A percentile compares a stretch with the other conserved stretches of the same genome.
Conservation (phyloP, 768 basidiomycete species). For the Podaxis mareebaensis region DNA sequence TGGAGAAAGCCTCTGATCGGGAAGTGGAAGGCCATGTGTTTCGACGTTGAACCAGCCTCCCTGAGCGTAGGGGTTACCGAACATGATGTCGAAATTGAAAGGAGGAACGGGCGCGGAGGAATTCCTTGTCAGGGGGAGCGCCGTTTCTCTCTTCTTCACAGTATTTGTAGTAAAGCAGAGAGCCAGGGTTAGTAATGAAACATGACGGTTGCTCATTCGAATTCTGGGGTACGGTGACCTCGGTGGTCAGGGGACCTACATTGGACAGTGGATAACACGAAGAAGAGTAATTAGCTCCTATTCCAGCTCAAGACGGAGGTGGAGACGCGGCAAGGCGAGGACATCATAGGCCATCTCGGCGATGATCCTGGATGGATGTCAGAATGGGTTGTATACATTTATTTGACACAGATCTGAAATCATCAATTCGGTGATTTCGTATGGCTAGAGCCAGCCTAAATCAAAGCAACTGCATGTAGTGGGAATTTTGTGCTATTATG, state of each 20-base stretch:
- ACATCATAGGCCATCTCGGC: constrained; percentile 12
- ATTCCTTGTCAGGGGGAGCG: no score
- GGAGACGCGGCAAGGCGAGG: constrained; percentile 6
- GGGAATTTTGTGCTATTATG: not conserved
- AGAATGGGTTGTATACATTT: not conserved
- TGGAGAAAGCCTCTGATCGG: constrained; percentile 17
- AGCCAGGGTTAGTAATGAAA: constrained; percentile 12
- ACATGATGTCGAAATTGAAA: constrained; percentile 10
- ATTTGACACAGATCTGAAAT: not conserved
- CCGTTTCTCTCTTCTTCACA: not conserved
- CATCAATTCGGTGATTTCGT: constrained; percentile 4
- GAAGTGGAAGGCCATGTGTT: constrained; percentile 10
- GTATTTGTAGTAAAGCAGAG: constrained; percentile 7
- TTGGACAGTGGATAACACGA: not conserved
- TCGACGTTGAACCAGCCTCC: constrained; percentile 23
- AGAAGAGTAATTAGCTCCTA: constrained; percentile 8
- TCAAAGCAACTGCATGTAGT: not conserved
- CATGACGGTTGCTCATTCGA: not conserved
- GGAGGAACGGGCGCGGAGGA: not conserved
- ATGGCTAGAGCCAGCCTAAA: not conserved
- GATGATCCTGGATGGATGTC: constrained; percentile 3
- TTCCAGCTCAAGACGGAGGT: not conserved
- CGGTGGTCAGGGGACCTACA: constrained; percentile 10
- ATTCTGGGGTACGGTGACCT: constrained; percentile 11
- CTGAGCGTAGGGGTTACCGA: constrained; percentile 24